A percentile compares a stretch with the other conserved stretches of the same genome.
Evolutionary conservation across 2,329 filamentous ascomycete genomes (phyloP).

Genomic region (Scedosporium boydii): DNA sequence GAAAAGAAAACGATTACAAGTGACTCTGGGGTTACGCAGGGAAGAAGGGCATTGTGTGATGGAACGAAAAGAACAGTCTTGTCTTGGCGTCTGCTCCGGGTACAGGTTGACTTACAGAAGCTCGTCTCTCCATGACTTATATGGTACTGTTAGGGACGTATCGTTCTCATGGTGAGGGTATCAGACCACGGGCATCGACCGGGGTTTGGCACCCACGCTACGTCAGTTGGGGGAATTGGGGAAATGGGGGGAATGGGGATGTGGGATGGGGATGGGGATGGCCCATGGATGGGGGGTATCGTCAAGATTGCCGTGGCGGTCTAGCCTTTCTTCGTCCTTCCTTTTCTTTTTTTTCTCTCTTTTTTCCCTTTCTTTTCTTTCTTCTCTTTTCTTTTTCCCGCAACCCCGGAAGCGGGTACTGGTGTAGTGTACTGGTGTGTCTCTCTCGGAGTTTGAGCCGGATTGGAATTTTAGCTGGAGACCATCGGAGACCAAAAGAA

Average conservation of each 20-base stretch:
- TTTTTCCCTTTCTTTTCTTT: neutral
- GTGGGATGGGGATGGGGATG: neutral
- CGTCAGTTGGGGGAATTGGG: neutral
- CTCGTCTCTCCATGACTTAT: constrained; percentile 26
- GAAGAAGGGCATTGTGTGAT: neutral
- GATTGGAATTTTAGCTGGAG: neutral
- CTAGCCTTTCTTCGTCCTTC: no score
- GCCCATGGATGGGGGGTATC: neutral
- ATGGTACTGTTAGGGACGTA: neutral
- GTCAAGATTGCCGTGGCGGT: no score
- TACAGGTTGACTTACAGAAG: constrained; percentile 19
- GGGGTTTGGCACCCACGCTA: neutral
- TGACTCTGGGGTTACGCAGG: neutral
- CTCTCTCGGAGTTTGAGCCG: neutral
- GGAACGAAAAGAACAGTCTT: neutral
- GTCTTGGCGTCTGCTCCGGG: neutral
- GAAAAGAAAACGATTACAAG: neutral
- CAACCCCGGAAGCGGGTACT: neutral
- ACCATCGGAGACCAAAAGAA: neutral
- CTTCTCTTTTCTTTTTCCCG: neutral
- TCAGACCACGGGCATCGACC: neutral
- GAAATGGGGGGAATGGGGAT: neutral
- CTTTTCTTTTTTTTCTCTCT: neutral
- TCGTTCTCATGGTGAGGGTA: neutral
- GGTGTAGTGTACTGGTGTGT: neutral